Percentiles rank a stretch among this genome's conserved stretches.
phyloP scores from a whole-genome alignment of 257 asterid genomes.

The Plantago elongata region DNA sequence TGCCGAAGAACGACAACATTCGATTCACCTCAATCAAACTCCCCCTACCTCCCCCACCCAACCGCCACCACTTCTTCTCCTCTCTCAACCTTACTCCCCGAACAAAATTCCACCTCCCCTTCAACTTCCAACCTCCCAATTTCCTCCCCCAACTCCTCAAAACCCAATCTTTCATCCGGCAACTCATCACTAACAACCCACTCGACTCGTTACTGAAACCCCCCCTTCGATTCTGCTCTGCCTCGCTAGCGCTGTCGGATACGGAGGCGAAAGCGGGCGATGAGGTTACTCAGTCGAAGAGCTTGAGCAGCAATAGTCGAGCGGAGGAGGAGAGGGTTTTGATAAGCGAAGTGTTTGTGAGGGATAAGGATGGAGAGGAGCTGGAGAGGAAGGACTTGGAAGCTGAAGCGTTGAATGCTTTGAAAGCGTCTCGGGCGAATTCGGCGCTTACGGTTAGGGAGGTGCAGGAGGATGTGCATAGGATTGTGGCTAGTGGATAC shows the following conservation, averaged over 20 bases:
- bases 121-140: constrained; percentile 25
- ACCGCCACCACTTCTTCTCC: constrained; percentile 25
- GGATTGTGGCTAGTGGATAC: constrained; percentile 86
- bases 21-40: constrained; percentile 59
- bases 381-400: constrained; percentile 92
- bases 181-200: constrained; percentile 15
- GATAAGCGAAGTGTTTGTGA: constrained; percentile 86
- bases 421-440: constrained; percentile 85
- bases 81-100: constrained; percentile 23
- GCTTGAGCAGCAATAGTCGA: constrained; percentile 28
- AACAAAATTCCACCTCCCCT: constrained; percentile 38
- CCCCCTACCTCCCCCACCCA: constrained; percentile 29
- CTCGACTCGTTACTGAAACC: constrained; percentile 1
- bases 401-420: constrained; percentile 69
- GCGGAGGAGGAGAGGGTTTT: constrained; percentile 84
- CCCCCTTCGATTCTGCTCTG: constrained; percentile 57
- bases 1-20: constrained; percentile 54
- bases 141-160: constrained; percentile 29
- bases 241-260: constrained; percentile 49
- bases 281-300: constrained; percentile 41
- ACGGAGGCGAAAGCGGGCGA: constrained; percentile 32
- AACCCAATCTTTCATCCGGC: constrained; percentile 23
- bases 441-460: constrained; percentile 88
- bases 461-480: constrained; percentile 93
- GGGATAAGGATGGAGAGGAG: constrained; percentile 90